Base-by-base conservation (phyloP, 2,329 filamentous ascomycete species). In the Colletotrichum navitas region DNA sequence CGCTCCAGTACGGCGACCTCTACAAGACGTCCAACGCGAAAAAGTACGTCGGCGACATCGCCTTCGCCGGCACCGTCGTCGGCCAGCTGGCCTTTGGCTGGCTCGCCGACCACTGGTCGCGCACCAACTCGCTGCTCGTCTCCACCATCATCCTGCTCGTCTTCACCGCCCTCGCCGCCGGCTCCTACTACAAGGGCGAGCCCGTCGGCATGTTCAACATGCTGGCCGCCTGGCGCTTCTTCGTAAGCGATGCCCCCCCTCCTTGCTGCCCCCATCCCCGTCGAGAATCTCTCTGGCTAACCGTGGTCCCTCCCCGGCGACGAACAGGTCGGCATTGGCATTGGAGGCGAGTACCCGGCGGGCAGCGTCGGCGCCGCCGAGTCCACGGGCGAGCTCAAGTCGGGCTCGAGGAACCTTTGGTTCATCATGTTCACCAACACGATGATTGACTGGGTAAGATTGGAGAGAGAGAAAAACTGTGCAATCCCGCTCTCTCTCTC, bases 341-440 rank as follows among this genome's bases (percentile, higher is more conserved):
- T 66, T 6, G 43, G 61, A 84, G 83, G 92, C 67, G 93, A 95
- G 80, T 95, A 94, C 76, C 93, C 93, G 0, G 93, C 93, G 52
- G 95, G 95, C 4, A 93, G 90, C 71, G 95, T 98, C 0, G 93
- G 92, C 2, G 93, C 90, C 64, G 93, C 94, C 3, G 95, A 98
- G 81, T 92, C 92, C 5, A 95, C 92, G 0, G 93, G 93, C 29
- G 94, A 97, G 79, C 85, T 98, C 71, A 94, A 94, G 80, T 81
- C 83, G 21, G 95, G 95, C 14, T 92, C 92, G 21, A 87, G 95
- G n/a, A 95, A 98, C 79, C 87, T 92, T 49, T 97, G 94, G 94
- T 98, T 95, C 78, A 93, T 95, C 76, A 86, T 97, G 74, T 97
- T 96, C 80, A 97, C 93, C 58, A 97, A 97, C 81, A 90, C 92